These are phyloP conservation scores for Grigorovia yakushimaensis DNA, from an alignment of 805 yeast genomes.

Conservation along the genomic window DNA sequence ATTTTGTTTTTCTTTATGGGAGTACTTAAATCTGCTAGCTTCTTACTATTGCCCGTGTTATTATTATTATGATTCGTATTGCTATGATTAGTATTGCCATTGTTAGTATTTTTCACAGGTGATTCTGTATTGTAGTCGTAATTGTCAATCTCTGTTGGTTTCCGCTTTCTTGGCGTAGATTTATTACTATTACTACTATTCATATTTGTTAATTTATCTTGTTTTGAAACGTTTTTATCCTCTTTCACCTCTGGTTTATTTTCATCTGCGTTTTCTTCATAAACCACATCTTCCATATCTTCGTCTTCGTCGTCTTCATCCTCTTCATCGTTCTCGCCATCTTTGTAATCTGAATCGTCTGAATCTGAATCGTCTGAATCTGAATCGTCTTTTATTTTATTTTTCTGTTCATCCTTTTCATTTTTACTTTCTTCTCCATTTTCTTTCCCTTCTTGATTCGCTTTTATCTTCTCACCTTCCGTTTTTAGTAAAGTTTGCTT, in stretches of 20 bases:
- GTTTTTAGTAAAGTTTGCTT: not conserved
- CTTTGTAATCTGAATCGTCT: constrained; percentile 20
- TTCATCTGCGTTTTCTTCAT: constrained; percentile 3
- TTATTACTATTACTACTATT: not conserved
- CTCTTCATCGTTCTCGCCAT: constrained; percentile 8
- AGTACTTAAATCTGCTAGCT: constrained; percentile 9
- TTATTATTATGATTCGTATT: too few relatives aligned
- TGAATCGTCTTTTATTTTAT: constrained; percentile 21
- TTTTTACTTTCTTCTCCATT: constrained; percentile 24
- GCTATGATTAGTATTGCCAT: not conserved
- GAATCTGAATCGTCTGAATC: constrained; percentile 8
- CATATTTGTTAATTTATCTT: not conserved
- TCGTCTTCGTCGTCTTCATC: constrained; percentile 12
- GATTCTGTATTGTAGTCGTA: constrained; percentile 13
- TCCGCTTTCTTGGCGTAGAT: constrained; percentile 19
- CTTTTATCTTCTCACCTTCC: too few relatives aligned
- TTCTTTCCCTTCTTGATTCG: constrained; percentile 15
- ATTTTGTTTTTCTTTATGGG: constrained; percentile 18
- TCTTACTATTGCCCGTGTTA: too few relatives aligned
- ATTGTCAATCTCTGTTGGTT: constrained; percentile 24
- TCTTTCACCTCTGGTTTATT: not conserved
- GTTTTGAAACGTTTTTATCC: not conserved
- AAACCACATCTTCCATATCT: constrained; percentile 4
- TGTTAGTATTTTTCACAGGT: not conserved
- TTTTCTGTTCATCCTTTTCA: constrained; percentile 25